Evolutionary conservation across 2,329 filamentous ascomycete genomes (phyloP), one percentile per base, ranked within the genome.

Genomic region (Apiospora sp.): DNA sequence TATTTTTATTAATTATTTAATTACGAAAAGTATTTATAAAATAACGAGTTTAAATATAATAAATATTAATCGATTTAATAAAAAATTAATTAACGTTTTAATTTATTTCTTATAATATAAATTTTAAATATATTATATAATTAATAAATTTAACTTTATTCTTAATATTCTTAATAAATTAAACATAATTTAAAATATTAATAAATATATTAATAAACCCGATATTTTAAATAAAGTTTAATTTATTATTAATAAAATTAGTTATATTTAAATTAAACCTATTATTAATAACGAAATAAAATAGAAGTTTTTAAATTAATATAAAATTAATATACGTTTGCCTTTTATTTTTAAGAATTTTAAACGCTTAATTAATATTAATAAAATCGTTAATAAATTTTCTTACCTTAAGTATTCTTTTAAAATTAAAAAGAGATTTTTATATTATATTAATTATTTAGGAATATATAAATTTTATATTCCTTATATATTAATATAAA

Each of bases 381-480:
- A 71, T 22, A 30, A 27, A 4, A 51, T 64, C 48, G n/a, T 67
- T 10, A 19, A 54, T 14, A 44, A 37, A 51, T 67, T 48, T 43
- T 24, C 27, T 43, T 41, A 67, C 41, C 1, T 7, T 10, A 10
- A 24, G n/a, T 41, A 67, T 10, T 5, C 6, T 16, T 54, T 54
- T 16, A 16, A 54, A n/a, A 41, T 37, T 43, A n/a, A 67, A n/a
- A 3, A 44, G 16, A 67, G 34, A n/a, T 14, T 58, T 37, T 67
- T 71, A 71, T 43, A 67, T 34, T 67, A 46, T 67, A 58, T 54
- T 30, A 30, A 54, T 54, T 54, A 54, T 54, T 43, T 49, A 61
- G 27, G 34, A 3, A 43, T 24, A 27, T 70, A 58, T n/a, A 5
- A 13, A 41, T 46, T 70, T 34, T 34, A 13, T 6, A 16, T 54